phyloP scores from a whole-genome alignment of 176 grass and related monocot genomes.

The Eleusine indica region DNA sequence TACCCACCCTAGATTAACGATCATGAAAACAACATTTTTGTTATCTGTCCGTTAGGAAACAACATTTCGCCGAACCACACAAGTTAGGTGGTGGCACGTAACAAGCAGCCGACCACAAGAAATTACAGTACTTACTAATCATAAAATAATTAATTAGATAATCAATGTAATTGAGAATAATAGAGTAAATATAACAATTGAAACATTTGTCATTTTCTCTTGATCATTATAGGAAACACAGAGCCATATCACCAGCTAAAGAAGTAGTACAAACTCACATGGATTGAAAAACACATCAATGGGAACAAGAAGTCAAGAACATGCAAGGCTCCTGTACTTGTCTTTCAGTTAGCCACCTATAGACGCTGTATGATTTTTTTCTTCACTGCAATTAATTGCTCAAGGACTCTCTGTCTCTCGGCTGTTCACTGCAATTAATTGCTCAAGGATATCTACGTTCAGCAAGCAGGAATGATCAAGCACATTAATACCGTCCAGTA shows the following conservation, averaged over 20 bases:
- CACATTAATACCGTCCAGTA: background rate
- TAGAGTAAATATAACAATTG: background rate
- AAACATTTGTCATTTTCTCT: constrained; percentile 5
- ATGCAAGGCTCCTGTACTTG: constrained; percentile 20
- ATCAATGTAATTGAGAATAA: background rate
- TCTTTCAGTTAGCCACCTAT: constrained; percentile 43
- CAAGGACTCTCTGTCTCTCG: background rate
- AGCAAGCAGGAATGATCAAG: constrained; percentile 7
- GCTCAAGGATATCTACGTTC: constrained; percentile 41
- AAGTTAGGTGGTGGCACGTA: constrained; percentile 1
- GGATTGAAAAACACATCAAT: constrained; percentile 31
- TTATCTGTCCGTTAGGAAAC: constrained; percentile 24
- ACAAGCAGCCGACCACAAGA: background rate
- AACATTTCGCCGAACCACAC: background rate
- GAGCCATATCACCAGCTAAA: background rate
- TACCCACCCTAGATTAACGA: constrained; percentile 18
- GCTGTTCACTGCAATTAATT: background rate
- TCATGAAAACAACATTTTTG: constrained; percentile 28
- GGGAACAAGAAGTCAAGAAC: constrained; percentile 25
- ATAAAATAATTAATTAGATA: background rate
- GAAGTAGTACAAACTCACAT: background rate
- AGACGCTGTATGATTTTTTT: constrained; percentile 14
- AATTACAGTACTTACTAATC: background rate
- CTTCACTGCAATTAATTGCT: constrained; percentile 38
- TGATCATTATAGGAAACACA: constrained; percentile 6